phyloP scores from a whole-genome alignment of 768 basidiomycete species.

The Tylopilus vinaceipallidus region DNA sequence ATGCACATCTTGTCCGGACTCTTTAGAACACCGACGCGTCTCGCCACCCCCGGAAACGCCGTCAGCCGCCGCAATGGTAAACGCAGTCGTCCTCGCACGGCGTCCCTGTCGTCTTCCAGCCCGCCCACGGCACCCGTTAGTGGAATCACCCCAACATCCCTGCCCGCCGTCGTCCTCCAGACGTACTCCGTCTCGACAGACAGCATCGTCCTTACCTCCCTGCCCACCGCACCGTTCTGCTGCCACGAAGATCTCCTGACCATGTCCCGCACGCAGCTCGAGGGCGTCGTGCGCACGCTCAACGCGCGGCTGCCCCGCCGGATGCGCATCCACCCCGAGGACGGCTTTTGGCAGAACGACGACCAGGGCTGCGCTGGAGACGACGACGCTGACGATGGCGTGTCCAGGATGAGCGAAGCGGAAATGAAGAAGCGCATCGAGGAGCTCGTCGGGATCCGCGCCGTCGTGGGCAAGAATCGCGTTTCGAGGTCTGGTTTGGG shows the following conservation, averaged over 20 bases:
- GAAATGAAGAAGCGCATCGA: constrained; percentile 58
- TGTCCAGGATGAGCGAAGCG: constrained; percentile 34
- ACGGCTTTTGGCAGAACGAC: constrained; percentile 22
- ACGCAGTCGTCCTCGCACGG: constrained; percentile 14
- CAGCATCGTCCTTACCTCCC: constrained; percentile 61
- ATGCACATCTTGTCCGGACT: constrained; percentile 18
- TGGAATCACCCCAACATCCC: constrained; percentile 6
- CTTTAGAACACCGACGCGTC: constrained; percentile 24
- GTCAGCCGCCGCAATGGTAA: constrained; percentile 21
- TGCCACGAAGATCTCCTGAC: constrained; percentile 71
- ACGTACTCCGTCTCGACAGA: constrained; percentile 49
- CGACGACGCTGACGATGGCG: constrained; percentile 5
- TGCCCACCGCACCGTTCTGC: constrained; percentile 61
- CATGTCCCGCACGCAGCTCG: constrained; percentile 56
- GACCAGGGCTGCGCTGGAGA: background rate
- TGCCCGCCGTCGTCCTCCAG: constrained; percentile 54
- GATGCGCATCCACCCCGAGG: constrained; percentile 46
- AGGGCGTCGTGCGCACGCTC: constrained; percentile 49
- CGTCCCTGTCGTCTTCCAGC: constrained; percentile 6
- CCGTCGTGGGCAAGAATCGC: constrained; percentile 31
- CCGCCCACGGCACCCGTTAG: too few relatives aligned
- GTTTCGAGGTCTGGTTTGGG: constrained; percentile 27
- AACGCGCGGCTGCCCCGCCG: constrained; percentile 56
- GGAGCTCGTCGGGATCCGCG: constrained; percentile 54
- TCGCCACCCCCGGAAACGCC: constrained; percentile 24